These are phyloP conservation scores for Nicotiana paniculata DNA, from an alignment of 257 asterid species.

Conservation along the genomic window DNA sequence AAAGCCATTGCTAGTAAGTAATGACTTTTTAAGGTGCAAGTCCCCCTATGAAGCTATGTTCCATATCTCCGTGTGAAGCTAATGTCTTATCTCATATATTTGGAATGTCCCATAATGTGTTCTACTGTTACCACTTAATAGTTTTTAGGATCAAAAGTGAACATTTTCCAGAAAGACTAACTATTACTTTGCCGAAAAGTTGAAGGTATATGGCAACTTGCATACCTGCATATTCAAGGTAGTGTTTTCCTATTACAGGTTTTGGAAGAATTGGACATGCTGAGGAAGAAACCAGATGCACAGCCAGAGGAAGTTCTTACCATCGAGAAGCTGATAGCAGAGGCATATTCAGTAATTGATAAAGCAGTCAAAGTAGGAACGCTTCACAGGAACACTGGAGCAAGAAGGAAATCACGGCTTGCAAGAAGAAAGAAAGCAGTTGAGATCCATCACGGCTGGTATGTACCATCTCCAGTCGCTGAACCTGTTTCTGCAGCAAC, in stretches of 20 bases:
- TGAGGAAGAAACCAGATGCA: constrained; percentile 61
- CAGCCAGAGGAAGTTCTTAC: constrained; percentile 62
- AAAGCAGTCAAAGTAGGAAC: constrained; percentile 73
- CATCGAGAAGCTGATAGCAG: constrained; percentile 70
- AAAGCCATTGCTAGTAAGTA: no score
- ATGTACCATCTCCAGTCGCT: constrained; percentile 44
- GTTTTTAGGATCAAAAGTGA: not conserved
- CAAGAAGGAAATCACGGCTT: constrained; percentile 85
- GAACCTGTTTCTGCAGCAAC: constrained; percentile 19
- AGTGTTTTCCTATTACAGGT: constrained; percentile 32
- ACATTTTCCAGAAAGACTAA: not conserved
- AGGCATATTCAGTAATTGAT: constrained; percentile 80
- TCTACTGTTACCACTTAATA: no score
- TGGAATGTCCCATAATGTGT: no score
- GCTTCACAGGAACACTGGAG: constrained; percentile 84
- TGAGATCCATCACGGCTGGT: constrained; percentile 85
- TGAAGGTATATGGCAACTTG: no score
- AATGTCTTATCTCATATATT: no score
- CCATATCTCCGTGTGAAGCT: no score
- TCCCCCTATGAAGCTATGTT: no score
- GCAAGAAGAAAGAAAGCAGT: constrained; percentile 79
- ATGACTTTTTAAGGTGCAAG: no score
- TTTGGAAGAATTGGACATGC: constrained; percentile 57
- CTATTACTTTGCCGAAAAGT: no score
- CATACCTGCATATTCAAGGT: no score